Evolutionary conservation across 2,329 filamentous ascomycete genomes (phyloP), one percentile per base, ranked within the genome.

Genomic region (Lachnellula willkommii): DNA sequence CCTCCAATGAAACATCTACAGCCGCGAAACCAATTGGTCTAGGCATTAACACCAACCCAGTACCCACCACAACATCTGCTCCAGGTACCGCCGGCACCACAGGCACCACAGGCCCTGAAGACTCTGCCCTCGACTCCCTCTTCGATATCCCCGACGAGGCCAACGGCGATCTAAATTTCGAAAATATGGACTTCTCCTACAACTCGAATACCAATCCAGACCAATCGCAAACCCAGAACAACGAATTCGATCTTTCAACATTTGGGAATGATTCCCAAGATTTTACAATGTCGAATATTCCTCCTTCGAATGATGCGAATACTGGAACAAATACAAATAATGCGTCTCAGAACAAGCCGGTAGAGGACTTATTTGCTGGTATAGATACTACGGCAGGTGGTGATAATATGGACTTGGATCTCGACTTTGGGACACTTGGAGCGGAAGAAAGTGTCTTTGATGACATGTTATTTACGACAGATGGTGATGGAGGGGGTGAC

Each of bases 391-490:
- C 53, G 20, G 51, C 47, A 9, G 57, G 47, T 17, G 60, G 52
- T 12, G 63, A 65, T 17, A 58, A 54, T n/a, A 64, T 69, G 72
- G 73, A 77, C 14, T 73, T 79, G 50, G 81, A 81, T 15, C 76
- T 81, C 59, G 78, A 82, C 60, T 72, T 80, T 67, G 73, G 73
- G 12, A 74, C 80, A 69, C 73, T 73, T 32, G 65, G 63, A 20
- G 66, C 56, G 15, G 63, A 65, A 12, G 63, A 67, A 17, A 68
- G 61, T 52, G 56, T 58, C 7, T 70, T 69, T 51, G 65, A 70
- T 35, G 63, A 68, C 47, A 61, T 70, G 51, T 66, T 69, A 43
- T 64, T 64, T 11, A 60, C 55, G 14, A 58, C 60, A 35, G 65
- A 66, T 37, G 60, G 57, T 28, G 53, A 47, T 20, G 61, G 57